Conservation (phyloP, 129 eudicot species). For the Silybum marianum region DNA sequence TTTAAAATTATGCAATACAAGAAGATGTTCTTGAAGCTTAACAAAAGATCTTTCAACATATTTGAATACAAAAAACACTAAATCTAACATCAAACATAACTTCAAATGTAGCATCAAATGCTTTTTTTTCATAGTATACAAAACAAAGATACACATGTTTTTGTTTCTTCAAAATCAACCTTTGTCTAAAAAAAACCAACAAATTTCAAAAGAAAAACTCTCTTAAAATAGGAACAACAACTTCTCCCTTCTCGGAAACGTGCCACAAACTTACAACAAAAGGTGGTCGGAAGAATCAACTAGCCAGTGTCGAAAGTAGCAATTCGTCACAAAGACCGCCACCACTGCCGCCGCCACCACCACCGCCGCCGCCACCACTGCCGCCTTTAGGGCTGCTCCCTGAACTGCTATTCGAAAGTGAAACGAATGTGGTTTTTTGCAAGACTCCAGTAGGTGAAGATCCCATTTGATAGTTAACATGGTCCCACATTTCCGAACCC, state of each 20-base stretch:
- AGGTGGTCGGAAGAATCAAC: conserved; percentile 34
- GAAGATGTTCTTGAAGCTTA: neutral
- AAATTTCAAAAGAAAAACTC: conserved; percentile 16
- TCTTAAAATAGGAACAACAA: neutral
- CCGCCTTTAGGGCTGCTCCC: conserved; percentile 67
- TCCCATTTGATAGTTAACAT: conserved; percentile 50
- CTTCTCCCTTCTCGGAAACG: neutral
- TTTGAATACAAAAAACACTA: conserved; percentile 7
- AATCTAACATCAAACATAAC: conserved; percentile 4
- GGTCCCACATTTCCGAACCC: conserved; percentile 47
- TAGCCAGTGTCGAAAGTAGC: conserved; percentile 53
- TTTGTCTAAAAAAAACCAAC: conserved; percentile 35
- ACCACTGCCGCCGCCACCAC: conserved; percentile 28
- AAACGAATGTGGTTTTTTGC: conserved; percentile 63
- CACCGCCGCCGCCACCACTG: conserved; percentile 7
- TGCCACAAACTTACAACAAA: conserved; percentile 25
- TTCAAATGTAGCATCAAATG: conserved; percentile 15
- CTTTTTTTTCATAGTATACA: neutral
- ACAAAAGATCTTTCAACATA: neutral
- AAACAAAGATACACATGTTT: conserved; percentile 15
- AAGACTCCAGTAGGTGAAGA: conserved; percentile 85
- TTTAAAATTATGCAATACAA: neutral
- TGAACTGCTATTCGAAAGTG: conserved; percentile 83
- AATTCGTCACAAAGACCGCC: conserved; percentile 45
- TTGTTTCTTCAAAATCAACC: conserved; percentile 17